Evolutionary conservation across 495 filamentous ascomycete species (phyloP).

Genomic region (Penicillium diatomitis): DNA sequence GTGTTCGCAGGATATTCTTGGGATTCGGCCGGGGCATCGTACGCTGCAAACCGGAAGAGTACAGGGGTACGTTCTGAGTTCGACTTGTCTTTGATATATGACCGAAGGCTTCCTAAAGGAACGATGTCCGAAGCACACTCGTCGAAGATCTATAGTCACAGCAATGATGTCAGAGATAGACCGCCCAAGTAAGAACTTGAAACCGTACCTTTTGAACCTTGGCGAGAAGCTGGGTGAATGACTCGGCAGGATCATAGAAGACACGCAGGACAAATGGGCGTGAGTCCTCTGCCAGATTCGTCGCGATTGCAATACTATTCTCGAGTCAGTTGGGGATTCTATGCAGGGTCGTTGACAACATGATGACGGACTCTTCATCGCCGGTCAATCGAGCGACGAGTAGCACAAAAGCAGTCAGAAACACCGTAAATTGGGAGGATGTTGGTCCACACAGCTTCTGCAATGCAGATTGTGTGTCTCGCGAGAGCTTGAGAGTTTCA

Average conservation of each 20-base stretch:
- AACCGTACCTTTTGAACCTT: slow-evolving; percentile 38
- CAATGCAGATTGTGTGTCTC: slow-evolving; percentile 27
- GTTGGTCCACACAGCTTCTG: slow-evolving; percentile 32
- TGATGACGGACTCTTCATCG: slow-evolving; percentile 30
- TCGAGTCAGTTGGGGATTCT: not conserved
- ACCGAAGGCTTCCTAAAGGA: slow-evolving; percentile 34
- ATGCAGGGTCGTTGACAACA: not conserved
- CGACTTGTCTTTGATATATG: slow-evolving; percentile 38
- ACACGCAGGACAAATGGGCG: slow-evolving; percentile 42
- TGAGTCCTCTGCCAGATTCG: slow-evolving; percentile 33
- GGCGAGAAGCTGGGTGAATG: slow-evolving; percentile 33
- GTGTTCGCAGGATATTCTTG: slow-evolving; percentile 39
- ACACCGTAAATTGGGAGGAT: slow-evolving; percentile 35
- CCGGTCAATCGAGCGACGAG: slow-evolving; percentile 44
- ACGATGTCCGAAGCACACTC: slow-evolving; percentile 39
- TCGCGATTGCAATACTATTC: slow-evolving; percentile 33
- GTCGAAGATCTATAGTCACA: slow-evolving; percentile 24
- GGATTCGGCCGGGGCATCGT: slow-evolving; percentile 39
- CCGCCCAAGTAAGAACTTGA: no score
- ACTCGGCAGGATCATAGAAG: slow-evolving; percentile 29
- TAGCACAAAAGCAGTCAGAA: slow-evolving; percentile 39
- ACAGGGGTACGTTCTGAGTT: slow-evolving; percentile 32
- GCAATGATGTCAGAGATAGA: not conserved
- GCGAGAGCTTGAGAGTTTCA: slow-evolving; percentile 33
- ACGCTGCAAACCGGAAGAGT: slow-evolving; percentile 42